These are phyloP conservation scores for Aspergillaceae sp. DNA, from an alignment of 2,329 filamentous ascomycete species.

Conservation along the genomic window DNA sequence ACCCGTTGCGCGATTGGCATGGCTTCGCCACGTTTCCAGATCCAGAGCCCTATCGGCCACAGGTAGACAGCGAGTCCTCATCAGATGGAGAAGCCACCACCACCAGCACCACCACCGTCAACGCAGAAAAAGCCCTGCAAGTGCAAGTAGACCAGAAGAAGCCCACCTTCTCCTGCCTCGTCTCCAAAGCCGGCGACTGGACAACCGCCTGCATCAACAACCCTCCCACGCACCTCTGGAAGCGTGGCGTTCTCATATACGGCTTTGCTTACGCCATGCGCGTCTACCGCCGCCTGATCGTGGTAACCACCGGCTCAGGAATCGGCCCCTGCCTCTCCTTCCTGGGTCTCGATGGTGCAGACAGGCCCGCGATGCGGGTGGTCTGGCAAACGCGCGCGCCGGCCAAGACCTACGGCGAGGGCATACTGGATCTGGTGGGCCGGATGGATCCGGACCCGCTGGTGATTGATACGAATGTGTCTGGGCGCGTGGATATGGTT, in stretches of 20 bases:
- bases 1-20: conserved; percentile 63
- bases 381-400: conserved; percentile 62
- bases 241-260: conserved; percentile 57
- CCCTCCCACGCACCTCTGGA: conserved; percentile 56
- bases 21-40: conserved; percentile 66
- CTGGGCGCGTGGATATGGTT: conserved; percentile 55
- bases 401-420: conserved; percentile 52
- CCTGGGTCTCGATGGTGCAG: conserved; percentile 39
- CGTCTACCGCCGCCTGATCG: conserved; percentile 56
- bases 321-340: conserved; percentile 62
- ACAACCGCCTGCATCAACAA: conserved; percentile 55
- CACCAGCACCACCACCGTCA: no score
- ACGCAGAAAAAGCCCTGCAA: no score
- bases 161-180: conserved; percentile 55
- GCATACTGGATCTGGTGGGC: conserved; percentile 49
- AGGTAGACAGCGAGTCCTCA: no score
- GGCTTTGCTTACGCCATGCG: conserved; percentile 60
- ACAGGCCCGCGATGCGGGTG: conserved; percentile 43
- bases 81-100: no score
- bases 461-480: conserved; percentile 56
- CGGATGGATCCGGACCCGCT: conserved; percentile 53
- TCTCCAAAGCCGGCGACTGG: conserved; percentile 71
- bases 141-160: no score
- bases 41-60: conserved; percentile 22
- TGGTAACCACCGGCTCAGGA: conserved; percentile 65